Percentiles rank a stretch among this genome's conserved stretches.
These are phyloP conservation scores for Usnea hakonensis DNA, from an alignment of 495 filamentous ascomycete genomes.

Conservation along the genomic window DNA sequence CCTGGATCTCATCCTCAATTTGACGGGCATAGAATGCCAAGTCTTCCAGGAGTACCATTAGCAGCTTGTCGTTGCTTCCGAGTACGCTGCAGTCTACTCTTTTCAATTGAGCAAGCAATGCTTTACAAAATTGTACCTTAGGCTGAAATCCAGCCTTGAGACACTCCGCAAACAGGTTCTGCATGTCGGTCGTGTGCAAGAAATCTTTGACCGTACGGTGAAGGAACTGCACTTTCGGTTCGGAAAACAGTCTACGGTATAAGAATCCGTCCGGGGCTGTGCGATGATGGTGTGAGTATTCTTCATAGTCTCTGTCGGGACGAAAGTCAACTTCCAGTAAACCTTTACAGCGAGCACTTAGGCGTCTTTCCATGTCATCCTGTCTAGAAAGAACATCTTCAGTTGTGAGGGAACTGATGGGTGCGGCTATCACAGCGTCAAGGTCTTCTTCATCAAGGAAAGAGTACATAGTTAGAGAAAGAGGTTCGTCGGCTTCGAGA, in stretches of 20 bases:
- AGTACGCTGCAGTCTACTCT: neutral
- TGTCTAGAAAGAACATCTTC: neutral
- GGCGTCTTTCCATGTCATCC: constrained; percentile 1
- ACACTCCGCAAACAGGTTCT: neutral
- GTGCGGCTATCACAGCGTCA: neutral
- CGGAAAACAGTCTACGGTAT: neutral
- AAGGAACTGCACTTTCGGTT: constrained; percentile 20
- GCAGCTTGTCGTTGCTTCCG: neutral
- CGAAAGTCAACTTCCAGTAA: constrained; percentile 10
- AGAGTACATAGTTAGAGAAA: neutral
- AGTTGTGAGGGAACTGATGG: neutral
- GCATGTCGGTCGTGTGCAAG: constrained; percentile 11
- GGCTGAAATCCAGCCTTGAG: neutral
- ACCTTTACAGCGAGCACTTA: constrained; percentile 7
- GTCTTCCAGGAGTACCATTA: neutral
- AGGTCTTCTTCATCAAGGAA: constrained; percentile 13
- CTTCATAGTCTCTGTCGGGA: too few relatives aligned
- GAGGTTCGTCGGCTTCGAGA: neutral
- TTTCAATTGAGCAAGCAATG: neutral
- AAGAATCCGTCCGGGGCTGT: too few relatives aligned
- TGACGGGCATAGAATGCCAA: neutral
- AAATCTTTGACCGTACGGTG: constrained; percentile 28
- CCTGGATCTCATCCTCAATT: neutral
- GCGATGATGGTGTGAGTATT: too few relatives aligned
- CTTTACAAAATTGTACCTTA: neutral